phyloP scores from a whole-genome alignment of 176 grass and related monocot genomes.

The Carex myosuroides region DNA sequence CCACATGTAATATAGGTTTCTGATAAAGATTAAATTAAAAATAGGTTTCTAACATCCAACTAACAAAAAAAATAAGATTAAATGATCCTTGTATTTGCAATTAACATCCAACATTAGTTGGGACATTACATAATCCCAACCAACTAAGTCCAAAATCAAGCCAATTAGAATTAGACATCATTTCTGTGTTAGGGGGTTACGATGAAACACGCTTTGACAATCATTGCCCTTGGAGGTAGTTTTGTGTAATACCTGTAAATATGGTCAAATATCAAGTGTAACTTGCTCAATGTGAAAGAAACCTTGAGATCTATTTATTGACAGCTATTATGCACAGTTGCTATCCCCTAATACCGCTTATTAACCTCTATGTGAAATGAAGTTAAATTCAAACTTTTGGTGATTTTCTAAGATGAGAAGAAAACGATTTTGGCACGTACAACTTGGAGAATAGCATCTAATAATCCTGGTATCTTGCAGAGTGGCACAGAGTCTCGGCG shows the following conservation, averaged over 20 bases:
- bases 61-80: too few relatives aligned
- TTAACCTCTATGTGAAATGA: not conserved
- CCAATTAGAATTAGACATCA: not conserved
- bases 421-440: slow-evolving; percentile 39
- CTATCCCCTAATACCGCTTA: not conserved
- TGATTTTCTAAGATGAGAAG: not conserved
- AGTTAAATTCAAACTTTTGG: not conserved
- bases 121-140: not conserved
- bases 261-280: not conserved
- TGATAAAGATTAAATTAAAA: not conserved
- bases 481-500: slow-evolving; percentile 75
- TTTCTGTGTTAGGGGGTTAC: not conserved
- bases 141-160: not conserved
- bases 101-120: not conserved
- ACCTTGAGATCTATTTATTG: not conserved
- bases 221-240: not conserved
- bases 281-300: not conserved
- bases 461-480: slow-evolving; percentile 82
- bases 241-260: not conserved
- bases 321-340: not conserved
- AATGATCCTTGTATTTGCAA: not conserved
- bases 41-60: not conserved
- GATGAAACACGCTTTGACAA: not conserved
- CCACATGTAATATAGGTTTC: slow-evolving; percentile 14
- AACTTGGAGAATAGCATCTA: slow-evolving; percentile 98